These are phyloP conservation scores for Didymella glomerata DNA, from an alignment of 2,329 filamentous ascomycete genomes.

Conservation along the genomic window DNA sequence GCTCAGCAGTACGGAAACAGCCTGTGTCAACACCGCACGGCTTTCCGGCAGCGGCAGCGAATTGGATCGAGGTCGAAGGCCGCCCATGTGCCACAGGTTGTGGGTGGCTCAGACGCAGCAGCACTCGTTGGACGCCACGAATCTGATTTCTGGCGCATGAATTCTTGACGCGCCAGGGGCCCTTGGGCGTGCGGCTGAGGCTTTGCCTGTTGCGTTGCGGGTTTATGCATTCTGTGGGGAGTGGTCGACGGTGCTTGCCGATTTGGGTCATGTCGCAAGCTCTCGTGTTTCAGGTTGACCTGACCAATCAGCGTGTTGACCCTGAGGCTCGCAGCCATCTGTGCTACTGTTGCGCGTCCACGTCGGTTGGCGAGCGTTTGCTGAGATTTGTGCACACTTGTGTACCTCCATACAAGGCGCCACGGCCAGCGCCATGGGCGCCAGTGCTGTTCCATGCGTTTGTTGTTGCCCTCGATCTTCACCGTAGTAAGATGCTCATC, in stretches of 20 bases:
- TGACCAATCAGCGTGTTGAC: conserved; percentile 27
- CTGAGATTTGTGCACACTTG: conserved; percentile 16
- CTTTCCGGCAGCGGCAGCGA: conserved; percentile 15
- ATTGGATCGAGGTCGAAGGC: conserved; percentile 16
- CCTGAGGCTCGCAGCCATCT: conserved; percentile 14
- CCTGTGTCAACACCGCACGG: conserved; percentile 12
- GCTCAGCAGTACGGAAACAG: conserved; percentile 14
- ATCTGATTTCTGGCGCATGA: conserved; percentile 27
- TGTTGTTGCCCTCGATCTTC: conserved; percentile 9
- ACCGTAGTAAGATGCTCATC: not conserved
- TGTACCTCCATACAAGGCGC: conserved; percentile 18
- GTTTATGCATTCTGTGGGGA: conserved; percentile 30
- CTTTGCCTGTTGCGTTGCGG: conserved; percentile 18
- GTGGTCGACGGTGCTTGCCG: conserved; percentile 25
- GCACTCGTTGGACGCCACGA: conserved; percentile 26
- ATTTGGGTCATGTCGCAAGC: conserved; percentile 22
- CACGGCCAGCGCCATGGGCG: conserved; percentile 10
- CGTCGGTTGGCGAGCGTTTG: conserved; percentile 19
- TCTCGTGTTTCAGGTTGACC: conserved; percentile 29
- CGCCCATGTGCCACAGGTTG: conserved; percentile 21
- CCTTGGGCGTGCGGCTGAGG: conserved; percentile 20
- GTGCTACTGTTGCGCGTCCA: conserved; percentile 8
- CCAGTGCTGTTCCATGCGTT: conserved; percentile 16
- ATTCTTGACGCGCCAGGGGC: conserved; percentile 21
- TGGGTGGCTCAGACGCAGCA: conserved; percentile 23